Percentiles rank a stretch among this genome's conserved stretches.
Evolutionary conservation across 148 eudicot genomes (phyloP).

Genomic region (Vaccinium vitisidaea): DNA sequence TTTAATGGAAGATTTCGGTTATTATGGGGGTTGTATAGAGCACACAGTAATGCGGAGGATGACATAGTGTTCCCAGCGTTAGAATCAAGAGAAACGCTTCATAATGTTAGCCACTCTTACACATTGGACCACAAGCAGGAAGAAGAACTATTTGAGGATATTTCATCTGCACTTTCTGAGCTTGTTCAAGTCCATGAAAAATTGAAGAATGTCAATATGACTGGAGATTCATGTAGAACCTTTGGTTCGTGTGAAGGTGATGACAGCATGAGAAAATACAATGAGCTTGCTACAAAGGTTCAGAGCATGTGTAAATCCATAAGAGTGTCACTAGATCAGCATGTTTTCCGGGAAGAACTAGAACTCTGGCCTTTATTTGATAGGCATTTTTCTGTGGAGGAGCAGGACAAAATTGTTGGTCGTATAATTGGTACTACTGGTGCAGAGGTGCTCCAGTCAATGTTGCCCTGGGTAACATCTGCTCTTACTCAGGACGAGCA

Average conservation of each 20-base stretch:
- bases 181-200: constrained; percentile 59
- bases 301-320: constrained; percentile 98
- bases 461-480: constrained; percentile 99
- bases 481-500: constrained; percentile 97
- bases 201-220: constrained; percentile 26
- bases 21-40: constrained; percentile 90
- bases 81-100: constrained; percentile 90
- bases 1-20: constrained; percentile 88
- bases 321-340: constrained; percentile 88
- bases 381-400: constrained; percentile 84
- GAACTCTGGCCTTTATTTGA: constrained; percentile 98
- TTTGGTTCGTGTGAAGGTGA: constrained; percentile 31
- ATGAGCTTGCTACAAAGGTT: constrained; percentile 76
- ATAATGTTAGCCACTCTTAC: constrained; percentile 98
- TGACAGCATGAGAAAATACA: constrained; percentile 54
- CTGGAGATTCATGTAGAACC: constrained; percentile 26
- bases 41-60: constrained; percentile 98
- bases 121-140: constrained; percentile 98
- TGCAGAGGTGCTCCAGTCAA: constrained; percentile 96
- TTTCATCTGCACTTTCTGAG: constrained; percentile 73
- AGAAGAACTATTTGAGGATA: constrained; percentile 85
- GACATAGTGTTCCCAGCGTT: constrained; percentile 95
- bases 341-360: constrained; percentile 89
- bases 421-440: constrained; percentile 98
- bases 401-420: constrained; percentile 93